Base-by-base conservation (phyloP, 2,329 filamentous ascomycete species). In the Diplodia intermedia region DNA sequence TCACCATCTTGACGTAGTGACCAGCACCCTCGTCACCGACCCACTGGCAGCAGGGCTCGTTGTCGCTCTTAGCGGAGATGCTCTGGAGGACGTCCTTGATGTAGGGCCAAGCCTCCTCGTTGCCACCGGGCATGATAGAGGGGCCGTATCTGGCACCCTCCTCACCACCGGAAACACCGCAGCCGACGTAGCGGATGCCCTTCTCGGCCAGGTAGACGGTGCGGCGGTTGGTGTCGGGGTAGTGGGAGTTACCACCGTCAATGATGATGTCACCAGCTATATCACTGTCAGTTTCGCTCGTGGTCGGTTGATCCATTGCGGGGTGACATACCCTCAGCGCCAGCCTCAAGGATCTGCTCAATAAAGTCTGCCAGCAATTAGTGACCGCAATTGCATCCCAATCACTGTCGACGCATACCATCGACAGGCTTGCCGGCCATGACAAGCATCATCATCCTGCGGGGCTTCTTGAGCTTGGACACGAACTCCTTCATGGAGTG, bases 51-150 rank as follows among this genome's bases (percentile, higher is more conserved):
- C 95, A 99, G 73, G 95, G 85, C 88, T 99, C 95, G 77, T 90
- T 90, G 78, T 97, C 94, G 82, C 92, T 96, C 90, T 99, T 98
- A 82, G 95, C 95, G 72, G 95, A 88, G 80, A 99, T 97, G 86
- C 89, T 89, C 86, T 99, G 95, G 88, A 99, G 97, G 79, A 99
- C 92, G 78, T 98, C 94, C 90, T 99, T 98, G 86, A 99, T 96
- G 84, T 91, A 89, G 20, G 68, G 63, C 68, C 94, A 97, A 66
- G 94, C 94, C 81, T 91, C 91, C 88, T 98, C 93, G 84, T 97
- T 93, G 84, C 95, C 95, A 88, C 95, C 95, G 72, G 95, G 95
- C 95, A 99, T 99, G 82, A 99, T 88, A 73, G 93, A 97, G 76
- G 95, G 95, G 69, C 95, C 95, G 79, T 96, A 97, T 76, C 95